Base-by-base conservation (phyloP, 495 filamentous ascomycete species). In the Penicillium daleae region DNA sequence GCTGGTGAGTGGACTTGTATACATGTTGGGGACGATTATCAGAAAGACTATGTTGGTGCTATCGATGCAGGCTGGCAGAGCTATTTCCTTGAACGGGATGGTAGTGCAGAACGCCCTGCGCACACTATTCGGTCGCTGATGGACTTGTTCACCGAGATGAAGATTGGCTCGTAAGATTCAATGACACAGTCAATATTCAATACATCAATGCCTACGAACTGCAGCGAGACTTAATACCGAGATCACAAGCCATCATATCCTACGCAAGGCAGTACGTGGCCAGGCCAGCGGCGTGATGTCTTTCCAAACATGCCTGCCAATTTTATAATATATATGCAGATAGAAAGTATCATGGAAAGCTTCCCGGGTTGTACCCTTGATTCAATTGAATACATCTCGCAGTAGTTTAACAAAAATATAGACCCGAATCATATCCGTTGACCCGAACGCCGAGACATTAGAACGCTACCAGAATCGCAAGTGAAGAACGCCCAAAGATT, bases 11-110 rank as follows among this genome's bases (percentile, higher is more conserved):
- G 83, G 76, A 68, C 75, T 12, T 81, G 75, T 65, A 62, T 92
- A 0, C 88, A 92, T 71, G 80, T 92, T 12, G 91, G 91, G 0
- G 89, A 94, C 71, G 85, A 90, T 51, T 68, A 78, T 3, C 66
- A 75, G 24, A 87, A 90, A 64, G 91, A 94, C 57, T 86, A 84
- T 44, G 32, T 77, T 6, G 89, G 79, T 4, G 89, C 90, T 6
- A 44, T 70, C 31, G 70, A 76, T 21, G 89, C 88, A 13, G 88
- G 89, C 0, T 94, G 90, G 91, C 73, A 82, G 48, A 79, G 80
- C 4, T 75, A 87, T 19, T 62, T 86, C 26, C 62, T 90, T 37
- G 75, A 81, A 61, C 75, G 82, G 19, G 69, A 70, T 0, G 57
- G 44, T 37, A 61, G 60, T 19, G 49, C 39, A 4, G 40, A 67